Evolutionary conservation across 306 rosid genomes (phyloP).

Genomic region (Medicago truncatula): DNA sequence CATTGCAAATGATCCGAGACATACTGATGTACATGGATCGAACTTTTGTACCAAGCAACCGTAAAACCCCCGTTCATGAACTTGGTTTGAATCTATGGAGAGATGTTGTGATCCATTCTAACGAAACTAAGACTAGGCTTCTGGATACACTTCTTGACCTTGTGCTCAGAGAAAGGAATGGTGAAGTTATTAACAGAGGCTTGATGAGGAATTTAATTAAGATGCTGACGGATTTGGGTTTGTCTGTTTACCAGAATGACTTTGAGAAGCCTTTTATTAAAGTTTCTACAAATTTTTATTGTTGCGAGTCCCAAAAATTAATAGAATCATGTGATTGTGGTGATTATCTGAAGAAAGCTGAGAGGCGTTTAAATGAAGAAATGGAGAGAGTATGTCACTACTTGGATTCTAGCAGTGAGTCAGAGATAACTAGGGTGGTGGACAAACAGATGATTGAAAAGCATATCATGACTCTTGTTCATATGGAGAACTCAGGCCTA

Average conservation of each 20-base stretch:
- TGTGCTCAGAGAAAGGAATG: conserved; percentile 57
- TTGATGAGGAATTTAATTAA: conserved; percentile 62
- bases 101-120: conserved; percentile 61
- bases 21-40: conserved; percentile 72
- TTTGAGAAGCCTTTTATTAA: conserved; percentile 59
- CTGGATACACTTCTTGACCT: conserved; percentile 62
- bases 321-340: conserved; percentile 65
- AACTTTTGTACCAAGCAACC: conserved; percentile 59
- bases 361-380: conserved; percentile 60
- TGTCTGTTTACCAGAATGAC: conserved; percentile 54
- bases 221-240: conserved; percentile 64
- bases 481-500: conserved; percentile 65
- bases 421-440: conserved; percentile 54
- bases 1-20: conserved; percentile 66
- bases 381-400: conserved; percentile 60
- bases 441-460: conserved; percentile 62
- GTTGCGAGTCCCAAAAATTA: conserved; percentile 59
- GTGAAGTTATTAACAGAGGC: conserved; percentile 61
- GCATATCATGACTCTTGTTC: conserved; percentile 56
- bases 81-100: conserved; percentile 69
- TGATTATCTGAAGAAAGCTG: conserved; percentile 61
- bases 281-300: conserved; percentile 56
- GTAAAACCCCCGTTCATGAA: conserved; percentile 63
- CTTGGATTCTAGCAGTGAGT: conserved; percentile 57
- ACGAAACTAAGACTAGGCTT: conserved; percentile 57